These are phyloP conservation scores for Debaryomycetaceae sp. DNA, from an alignment of 1,139 yeast genomes.

Conservation along the genomic window DNA sequence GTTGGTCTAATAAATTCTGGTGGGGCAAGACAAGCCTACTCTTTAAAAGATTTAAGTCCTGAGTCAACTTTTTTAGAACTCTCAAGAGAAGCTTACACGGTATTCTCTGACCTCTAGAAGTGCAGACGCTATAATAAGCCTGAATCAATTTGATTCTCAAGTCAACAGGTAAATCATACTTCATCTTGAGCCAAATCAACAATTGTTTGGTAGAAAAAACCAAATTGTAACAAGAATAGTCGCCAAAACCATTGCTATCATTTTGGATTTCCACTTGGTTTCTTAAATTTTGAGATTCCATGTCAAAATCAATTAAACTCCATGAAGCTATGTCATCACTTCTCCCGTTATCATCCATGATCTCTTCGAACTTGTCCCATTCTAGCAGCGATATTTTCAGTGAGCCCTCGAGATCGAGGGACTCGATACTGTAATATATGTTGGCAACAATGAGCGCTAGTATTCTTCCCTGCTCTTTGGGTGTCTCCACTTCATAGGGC, in stretches of 20 bases:
- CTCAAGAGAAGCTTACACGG: conserved; percentile 62
- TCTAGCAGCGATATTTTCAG: conserved; percentile 67
- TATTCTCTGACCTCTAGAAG: conserved; percentile 72
- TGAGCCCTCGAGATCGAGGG: conserved; percentile 74
- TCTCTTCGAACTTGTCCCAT: conserved; percentile 38
- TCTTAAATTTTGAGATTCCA: conserved; percentile 3
- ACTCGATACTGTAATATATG: conserved; percentile 71
- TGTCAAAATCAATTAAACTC: conserved; percentile 37
- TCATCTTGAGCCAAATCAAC: conserved; percentile 74
- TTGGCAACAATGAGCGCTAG: conserved; percentile 76
- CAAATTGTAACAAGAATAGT: conserved; percentile 17
- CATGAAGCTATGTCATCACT: conserved; percentile 52
- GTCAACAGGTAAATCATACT: conserved; percentile 73
- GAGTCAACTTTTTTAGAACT: conserved; percentile 57
- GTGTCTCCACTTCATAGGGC: conserved; percentile 75
- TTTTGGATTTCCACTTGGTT: conserved; percentile 7
- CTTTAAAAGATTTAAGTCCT: conserved; percentile 43
- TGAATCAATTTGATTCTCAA: conserved; percentile 60
- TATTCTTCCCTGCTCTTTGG: conserved; percentile 68
- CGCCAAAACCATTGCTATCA: conserved; percentile 18
- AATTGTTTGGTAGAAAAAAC: conserved; percentile 84
- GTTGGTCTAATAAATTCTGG: conserved; percentile 42
- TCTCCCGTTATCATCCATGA: conserved; percentile 37
- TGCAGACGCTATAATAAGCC: conserved; percentile 69
- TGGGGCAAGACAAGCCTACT: conserved; percentile 51